Evolutionary conservation across 2,329 filamentous ascomycete genomes (phyloP).

Genomic region (Lachnum nothofagi): DNA sequence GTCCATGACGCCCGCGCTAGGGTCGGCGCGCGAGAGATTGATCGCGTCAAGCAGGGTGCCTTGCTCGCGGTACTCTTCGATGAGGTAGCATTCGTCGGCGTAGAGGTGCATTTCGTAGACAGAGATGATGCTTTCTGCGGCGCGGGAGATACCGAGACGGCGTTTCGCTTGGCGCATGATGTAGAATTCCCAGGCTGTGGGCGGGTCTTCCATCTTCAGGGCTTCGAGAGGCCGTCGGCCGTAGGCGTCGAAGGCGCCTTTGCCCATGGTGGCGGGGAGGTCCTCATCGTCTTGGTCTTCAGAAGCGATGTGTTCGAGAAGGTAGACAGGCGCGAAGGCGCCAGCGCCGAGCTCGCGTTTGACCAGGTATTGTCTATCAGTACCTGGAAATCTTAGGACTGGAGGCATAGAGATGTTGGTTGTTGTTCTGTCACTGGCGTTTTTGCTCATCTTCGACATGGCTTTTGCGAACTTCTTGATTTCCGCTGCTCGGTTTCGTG

Average conservation of each 20-base stretch:
- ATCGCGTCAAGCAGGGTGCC: slow-evolving; percentile 93
- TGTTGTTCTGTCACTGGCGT: slow-evolving; percentile 50
- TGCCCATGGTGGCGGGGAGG: slow-evolving; percentile 51
- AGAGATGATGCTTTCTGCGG: slow-evolving; percentile 70
- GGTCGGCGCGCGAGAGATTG: slow-evolving; percentile 73
- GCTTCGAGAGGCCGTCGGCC: slow-evolving; percentile 64
- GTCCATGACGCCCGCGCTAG: slow-evolving; percentile 69
- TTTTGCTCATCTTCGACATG: slow-evolving; percentile 38
- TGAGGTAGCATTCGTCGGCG: slow-evolving; percentile 79
- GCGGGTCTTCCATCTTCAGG: slow-evolving; percentile 89
- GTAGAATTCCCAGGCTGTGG: slow-evolving; percentile 91
- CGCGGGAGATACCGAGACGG: slow-evolving; percentile 69
- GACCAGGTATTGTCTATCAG: slow-evolving; percentile 65
- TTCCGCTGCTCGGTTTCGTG: slow-evolving; percentile 63
- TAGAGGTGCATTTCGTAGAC: slow-evolving; percentile 91
- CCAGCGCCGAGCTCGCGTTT: slow-evolving; percentile 85
- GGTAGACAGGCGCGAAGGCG: slow-evolving; percentile 91
- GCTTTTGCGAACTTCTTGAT: slow-evolving; percentile 77
- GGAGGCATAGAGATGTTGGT: slow-evolving; percentile 56
- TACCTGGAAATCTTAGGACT: slow-evolving; percentile 62
- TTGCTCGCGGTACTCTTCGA: slow-evolving; percentile 82
- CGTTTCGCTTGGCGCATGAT: slow-evolving; percentile 80
- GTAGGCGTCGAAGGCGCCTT: slow-evolving; percentile 52
- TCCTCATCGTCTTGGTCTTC: slow-evolving; percentile 44
- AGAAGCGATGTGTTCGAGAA: slow-evolving; percentile 72